Evolutionary conservation across 1,284 basidiomycete genomes (phyloP), one percentile per base, ranked within the genome.

Genomic region (Tausonia pullulans): DNA sequence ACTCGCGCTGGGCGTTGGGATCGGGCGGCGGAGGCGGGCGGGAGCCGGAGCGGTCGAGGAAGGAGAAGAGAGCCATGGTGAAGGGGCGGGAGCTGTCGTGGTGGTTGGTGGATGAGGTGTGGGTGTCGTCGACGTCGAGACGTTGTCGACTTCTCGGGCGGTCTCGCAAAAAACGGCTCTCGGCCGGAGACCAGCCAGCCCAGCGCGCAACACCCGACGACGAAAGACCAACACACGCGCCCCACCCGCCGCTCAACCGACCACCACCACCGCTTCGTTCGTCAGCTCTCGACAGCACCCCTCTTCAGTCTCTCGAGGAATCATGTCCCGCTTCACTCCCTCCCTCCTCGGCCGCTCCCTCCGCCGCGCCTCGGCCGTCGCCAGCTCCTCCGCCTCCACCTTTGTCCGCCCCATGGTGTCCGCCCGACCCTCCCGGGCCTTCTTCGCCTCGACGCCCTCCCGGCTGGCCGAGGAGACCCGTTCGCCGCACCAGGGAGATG

Each of bases 1-100:
- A 68, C 43, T 75, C 72, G 13, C 73, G 68, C 4, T 75, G 73
- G 10, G 72, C 71, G 56, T 61, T 11, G 39, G n/a, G 68, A 52
- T 55, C 66, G 43, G 46, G 64, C 62, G 52, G 56, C 11, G 39
- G 70, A 68, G 57, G 27, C 27, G 27, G 27, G 27, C 27, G 27
- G 27, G 27, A 27, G 27, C 27, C 27, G 27, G 27, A 27, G 27
- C 27, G 27, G 27, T 27, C 27, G 27, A 77, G 71, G 71, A 77
- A 70, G 39, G 67, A 68, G 44, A 67, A 68, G 65, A 69, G 75
- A n/a, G 75, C 74, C 76, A 78, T 76, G 66, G 60, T 67, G 64
- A 56, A 43, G 62, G 39, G 58, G 48, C 5, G 45, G 13, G 62
- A 40, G 16, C 40, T 57, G 16, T 54, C 50, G 44, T 56, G 56